Conservation (phyloP, 148 eudicot genomes). For the Arctostaphylos glauca region DNA sequence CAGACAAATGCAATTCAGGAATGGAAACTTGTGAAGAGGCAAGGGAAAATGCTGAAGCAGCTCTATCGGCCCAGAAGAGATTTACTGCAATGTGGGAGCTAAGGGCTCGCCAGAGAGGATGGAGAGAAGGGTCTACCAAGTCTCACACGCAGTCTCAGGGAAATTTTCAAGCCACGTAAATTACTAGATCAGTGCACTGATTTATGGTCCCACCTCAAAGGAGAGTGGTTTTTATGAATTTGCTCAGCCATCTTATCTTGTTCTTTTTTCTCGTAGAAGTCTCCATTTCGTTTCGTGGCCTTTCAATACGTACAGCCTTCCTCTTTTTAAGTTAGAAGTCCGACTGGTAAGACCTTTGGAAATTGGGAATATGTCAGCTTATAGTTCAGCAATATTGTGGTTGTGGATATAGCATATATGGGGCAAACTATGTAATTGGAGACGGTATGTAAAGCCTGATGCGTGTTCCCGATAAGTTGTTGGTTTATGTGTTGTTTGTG, state of each 20-base stretch:
- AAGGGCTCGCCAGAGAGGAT: slow-evolving; percentile 74
- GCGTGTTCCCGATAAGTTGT: background rate
- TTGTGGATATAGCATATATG: background rate
- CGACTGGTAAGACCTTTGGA: background rate
- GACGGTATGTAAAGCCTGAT: background rate
- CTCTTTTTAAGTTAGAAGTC: background rate
- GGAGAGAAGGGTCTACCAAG: slow-evolving; percentile 51
- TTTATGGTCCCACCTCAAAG: slow-evolving; percentile 9
- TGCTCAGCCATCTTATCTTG: background rate
- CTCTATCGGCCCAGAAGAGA: slow-evolving; percentile 48
- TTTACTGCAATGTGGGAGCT: slow-evolving; percentile 59
- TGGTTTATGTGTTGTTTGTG: no score
- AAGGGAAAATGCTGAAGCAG: slow-evolving; percentile 67
- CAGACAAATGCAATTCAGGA: slow-evolving; percentile 82
- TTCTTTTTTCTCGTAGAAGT: background rate
- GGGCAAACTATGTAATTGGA: background rate
- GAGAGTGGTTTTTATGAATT: slow-evolving; percentile 7
- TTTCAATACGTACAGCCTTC: background rate
- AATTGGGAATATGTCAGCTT: background rate
- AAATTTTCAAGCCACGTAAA: slow-evolving; percentile 20
- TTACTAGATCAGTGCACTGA: background rate
- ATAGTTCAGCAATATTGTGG: background rate
- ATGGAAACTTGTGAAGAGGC: slow-evolving; percentile 96
- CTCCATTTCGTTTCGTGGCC: background rate
- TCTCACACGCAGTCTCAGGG: slow-evolving; percentile 22